Evolutionary conservation across 495 filamentous ascomycete species (phyloP).

Genomic region (Podospora didyma): DNA sequence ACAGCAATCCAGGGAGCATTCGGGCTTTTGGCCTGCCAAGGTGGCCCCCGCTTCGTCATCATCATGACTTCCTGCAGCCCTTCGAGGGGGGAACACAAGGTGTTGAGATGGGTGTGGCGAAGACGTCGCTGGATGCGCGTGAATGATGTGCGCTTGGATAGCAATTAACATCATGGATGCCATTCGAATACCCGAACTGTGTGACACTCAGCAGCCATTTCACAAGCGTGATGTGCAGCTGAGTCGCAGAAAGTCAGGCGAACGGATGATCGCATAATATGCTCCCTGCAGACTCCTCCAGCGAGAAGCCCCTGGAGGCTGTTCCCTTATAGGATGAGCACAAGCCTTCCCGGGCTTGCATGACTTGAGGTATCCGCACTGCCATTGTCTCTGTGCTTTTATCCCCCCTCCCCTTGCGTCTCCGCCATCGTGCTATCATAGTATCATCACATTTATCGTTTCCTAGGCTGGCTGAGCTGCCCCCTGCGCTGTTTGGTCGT

Average conservation of each 20-base stretch:
- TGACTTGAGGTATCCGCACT: background rate
- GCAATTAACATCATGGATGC: background rate
- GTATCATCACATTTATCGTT: background rate
- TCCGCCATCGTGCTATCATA: background rate
- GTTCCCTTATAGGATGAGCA: background rate
- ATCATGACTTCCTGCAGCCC: too few species aligned
- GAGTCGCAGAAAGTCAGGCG: background rate
- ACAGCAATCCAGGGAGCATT: too few species aligned
- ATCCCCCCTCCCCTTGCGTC: constrained; percentile 1
- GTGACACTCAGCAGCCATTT: background rate
- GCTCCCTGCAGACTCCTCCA: constrained; percentile 1
- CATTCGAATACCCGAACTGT: background rate
- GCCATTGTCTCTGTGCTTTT: background rate
- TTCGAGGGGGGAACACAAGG: too few species aligned
- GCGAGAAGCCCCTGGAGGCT: background rate
- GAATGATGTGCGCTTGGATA: too few species aligned
- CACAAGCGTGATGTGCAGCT: constrained; percentile 2
- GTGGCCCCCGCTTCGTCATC: too few species aligned
- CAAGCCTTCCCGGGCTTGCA: background rate
- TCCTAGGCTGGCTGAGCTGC: constrained; percentile 8
- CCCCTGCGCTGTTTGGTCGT: constrained; percentile 13
- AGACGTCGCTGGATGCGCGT: too few species aligned
- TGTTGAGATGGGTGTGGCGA: too few species aligned
- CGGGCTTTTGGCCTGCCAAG: too few species aligned
- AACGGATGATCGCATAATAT: constrained; percentile 2